Conservation (phyloP, 2,329 filamentous ascomycete species). For the Fusarium decemcellulare region DNA sequence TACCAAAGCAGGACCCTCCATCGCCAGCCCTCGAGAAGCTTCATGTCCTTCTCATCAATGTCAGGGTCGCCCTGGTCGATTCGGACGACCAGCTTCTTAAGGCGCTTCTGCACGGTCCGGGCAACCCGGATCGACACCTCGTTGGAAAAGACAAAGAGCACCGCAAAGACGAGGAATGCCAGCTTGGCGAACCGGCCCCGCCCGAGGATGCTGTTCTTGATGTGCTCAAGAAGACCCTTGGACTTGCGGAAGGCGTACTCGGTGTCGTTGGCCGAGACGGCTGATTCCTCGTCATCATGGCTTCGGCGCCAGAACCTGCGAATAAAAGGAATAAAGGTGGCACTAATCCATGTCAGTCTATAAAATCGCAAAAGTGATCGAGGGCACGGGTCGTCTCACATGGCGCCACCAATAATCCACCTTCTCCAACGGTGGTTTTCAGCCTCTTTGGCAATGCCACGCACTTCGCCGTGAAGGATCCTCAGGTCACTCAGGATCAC, state of each 20-base stretch:
- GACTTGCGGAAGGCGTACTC: slow-evolving; percentile 70
- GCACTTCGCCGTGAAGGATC: slow-evolving; percentile 60
- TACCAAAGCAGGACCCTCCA: slow-evolving; percentile 68
- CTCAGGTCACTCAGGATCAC: slow-evolving; percentile 61
- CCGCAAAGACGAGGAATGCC: slow-evolving; percentile 69
- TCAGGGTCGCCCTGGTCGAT: slow-evolving; percentile 63
- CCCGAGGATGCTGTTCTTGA: slow-evolving; percentile 61
- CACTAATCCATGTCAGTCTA: slow-evolving; percentile 51
- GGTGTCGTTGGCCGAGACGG: slow-evolving; percentile 63
- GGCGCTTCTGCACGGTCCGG: slow-evolving; percentile 63
- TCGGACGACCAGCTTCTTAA: slow-evolving; percentile 63
- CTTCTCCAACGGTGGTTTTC: slow-evolving; percentile 67
- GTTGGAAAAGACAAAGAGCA: slow-evolving; percentile 71
- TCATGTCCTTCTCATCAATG: slow-evolving; percentile 64
- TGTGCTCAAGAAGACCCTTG: slow-evolving; percentile 64
- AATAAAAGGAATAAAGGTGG: slow-evolving; percentile 66
- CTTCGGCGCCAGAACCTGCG: slow-evolving; percentile 65
- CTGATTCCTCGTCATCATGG: slow-evolving; percentile 54
- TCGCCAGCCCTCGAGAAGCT: slow-evolving; percentile 67
- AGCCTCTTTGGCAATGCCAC: slow-evolving; percentile 58
- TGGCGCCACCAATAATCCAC: slow-evolving; percentile 65
- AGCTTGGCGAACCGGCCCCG: slow-evolving; percentile 63
- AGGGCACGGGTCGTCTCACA: slow-evolving; percentile 56
- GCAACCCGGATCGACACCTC: slow-evolving; percentile 70
- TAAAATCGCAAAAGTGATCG: neutral